Base-by-base conservation (phyloP, 116 monocot species). In the Thalassia testudinum region DNA sequence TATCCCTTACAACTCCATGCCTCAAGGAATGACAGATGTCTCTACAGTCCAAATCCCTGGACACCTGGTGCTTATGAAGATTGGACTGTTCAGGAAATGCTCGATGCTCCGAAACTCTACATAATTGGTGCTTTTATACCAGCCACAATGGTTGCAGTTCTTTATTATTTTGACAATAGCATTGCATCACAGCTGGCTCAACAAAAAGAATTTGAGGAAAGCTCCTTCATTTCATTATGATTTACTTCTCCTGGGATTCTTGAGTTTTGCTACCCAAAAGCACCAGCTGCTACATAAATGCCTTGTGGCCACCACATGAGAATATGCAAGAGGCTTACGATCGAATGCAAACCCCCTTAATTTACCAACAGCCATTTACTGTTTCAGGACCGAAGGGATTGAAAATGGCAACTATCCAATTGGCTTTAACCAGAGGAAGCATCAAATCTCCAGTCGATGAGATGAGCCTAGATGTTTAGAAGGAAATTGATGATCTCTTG, bases 101-200 rank as follows among this genome's bases (percentile, higher is more conserved):
- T 64, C 53, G 45, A 83, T 56, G 74, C 83, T 18, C 89, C 89
- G 0, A 20, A 65, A 27, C 56, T 83, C 20, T 90, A 90, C 60
- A 90, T 83, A 37, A 13, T 90, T 42, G 89, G 84, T 27, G 89
- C 89, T 47, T 83, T 90, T 47, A 70, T 90, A 51, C 89, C 89
- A 13, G 89, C 89, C 12, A 80, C 84, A 8, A 90, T 90, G 89
- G 78, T 90, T 26, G 80, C 89, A 29, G 89, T 90, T 26, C 78
- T 90, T 5, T 83, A 90, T 28, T 90, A 83, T 49, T 90, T 90
- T 52, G 89, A 90, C 58, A 83, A 90, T 49, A 90, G 89, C 37
- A 83, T 90, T 24, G 89, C 89, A 30, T 90, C 89, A 58, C 89
- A 90, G 43, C 72, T 90, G 38, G 80, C 89, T 28, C 89, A 90